Evolutionary conservation across 2,329 filamentous ascomycete genomes (phyloP), one percentile per base, ranked within the genome.

Genomic region (Talaromyces piceae): DNA sequence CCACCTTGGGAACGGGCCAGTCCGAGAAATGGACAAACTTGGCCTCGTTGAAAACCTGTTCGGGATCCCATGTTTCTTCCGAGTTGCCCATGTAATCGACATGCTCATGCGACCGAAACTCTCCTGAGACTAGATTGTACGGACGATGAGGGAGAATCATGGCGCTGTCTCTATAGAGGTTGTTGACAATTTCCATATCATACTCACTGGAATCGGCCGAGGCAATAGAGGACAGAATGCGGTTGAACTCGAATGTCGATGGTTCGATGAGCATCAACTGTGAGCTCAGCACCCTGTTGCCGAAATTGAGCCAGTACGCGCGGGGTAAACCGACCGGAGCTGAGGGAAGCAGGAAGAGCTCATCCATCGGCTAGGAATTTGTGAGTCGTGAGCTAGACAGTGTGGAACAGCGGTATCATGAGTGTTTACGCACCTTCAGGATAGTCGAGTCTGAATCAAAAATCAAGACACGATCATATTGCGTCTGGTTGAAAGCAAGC

Each of bases 1-100:
- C 78, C 6, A 78, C 77, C 58, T 85, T 85, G 1, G 80, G 80
- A 5, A 84, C 60, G 0, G 82, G 83, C 78, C 79, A 83, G 59
- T 86, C 83, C 20, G 78, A 82, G 62, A 86, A 86, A 62, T 86
- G 82, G 2, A 86, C 63, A 20, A 80, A 72, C 55, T 83, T 84
- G 2, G 80, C 77, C 56, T 84, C 79, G 20, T 72, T 73, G 44
- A 77, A 70, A 1, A 74, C 69, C 28, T 57, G 61, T 3, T 77
- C 63, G 0, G 81, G 70, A 59, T 84, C 76, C 80, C 81, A 85
- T 5, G 56, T 50, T 53, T 78, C 77, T 1, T 67, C 60, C 3
- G 62, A 44, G 57, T 77, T 77, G 2, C 77, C 74, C 1, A 79
- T 58, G 52, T 78, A 81, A 4, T 65, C 61, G 0, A 55, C 56